A percentile compares a stretch with the other conserved stretches of the same genome.
Evolutionary conservation across 2,329 filamentous ascomycete genomes (phyloP).

Genomic region (Biscogniauxia mediterranea): DNA sequence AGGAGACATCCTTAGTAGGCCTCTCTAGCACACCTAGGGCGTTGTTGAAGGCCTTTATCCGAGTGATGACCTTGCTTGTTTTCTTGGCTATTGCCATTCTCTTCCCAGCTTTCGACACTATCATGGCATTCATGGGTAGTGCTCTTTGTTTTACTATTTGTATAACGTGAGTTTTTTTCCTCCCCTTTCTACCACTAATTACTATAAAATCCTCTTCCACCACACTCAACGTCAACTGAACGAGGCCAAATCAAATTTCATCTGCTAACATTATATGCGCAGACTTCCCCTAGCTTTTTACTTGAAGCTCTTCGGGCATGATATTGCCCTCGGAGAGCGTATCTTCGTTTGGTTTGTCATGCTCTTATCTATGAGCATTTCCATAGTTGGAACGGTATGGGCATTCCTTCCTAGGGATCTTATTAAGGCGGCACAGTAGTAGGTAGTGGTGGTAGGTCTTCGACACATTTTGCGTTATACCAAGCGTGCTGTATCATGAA

Average conservation of each 20-base stretch:
- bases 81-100: slow-evolving; percentile 72
- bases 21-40: slow-evolving; percentile 57
- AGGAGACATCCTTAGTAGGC: slow-evolving; percentile 48
- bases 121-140: slow-evolving; percentile 88
- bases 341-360: slow-evolving; percentile 68
- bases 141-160: slow-evolving; percentile 93
- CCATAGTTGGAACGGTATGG: slow-evolving; percentile 77
- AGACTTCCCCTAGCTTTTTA: slow-evolving; percentile 81
- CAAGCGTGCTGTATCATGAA: neutral
- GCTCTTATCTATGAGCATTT: slow-evolving; percentile 65
- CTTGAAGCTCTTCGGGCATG: slow-evolving; percentile 78
- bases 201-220: neutral
- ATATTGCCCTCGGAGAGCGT: slow-evolving; percentile 64
- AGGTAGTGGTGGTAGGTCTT: neutral
- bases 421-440: slow-evolving; percentile 49
- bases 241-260: neutral
- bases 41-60: slow-evolving; percentile 57
- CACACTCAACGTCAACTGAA: neutral
- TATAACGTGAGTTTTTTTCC: slow-evolving; percentile 61
- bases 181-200: neutral
- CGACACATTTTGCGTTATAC: neutral
- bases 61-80: slow-evolving; percentile 64
- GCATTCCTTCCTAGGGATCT: slow-evolving; percentile 80
- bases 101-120: slow-evolving; percentile 78
- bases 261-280: neutral